Percentiles rank a stretch among this genome's conserved stretches.
Conservation (phyloP, 148 eudicot species). For the Rhododendron molle region DNA sequence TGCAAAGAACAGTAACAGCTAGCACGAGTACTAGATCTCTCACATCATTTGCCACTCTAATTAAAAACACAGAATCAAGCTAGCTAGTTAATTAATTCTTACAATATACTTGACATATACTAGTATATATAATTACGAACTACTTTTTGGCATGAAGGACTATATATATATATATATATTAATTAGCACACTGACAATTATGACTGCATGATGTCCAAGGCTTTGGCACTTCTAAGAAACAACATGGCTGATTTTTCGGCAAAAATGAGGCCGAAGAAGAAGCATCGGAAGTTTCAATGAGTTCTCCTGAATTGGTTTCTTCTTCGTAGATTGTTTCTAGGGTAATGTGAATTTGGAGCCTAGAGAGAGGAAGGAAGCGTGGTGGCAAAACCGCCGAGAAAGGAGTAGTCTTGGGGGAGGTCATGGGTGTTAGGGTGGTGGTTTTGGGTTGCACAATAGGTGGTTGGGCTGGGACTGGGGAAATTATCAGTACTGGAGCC, state of each 20-base stretch:
- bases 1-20: too few relatives aligned
- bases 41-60: too few relatives aligned
- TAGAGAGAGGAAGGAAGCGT: background rate
- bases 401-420: background rate
- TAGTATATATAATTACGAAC: too few relatives aligned
- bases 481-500: background rate
- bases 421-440: background rate
- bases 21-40: too few relatives aligned
- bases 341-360: conserved; percentile 5
- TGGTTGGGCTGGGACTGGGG: background rate
- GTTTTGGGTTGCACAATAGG: background rate
- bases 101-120: too few relatives aligned
- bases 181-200: background rate
- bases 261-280: background rate
- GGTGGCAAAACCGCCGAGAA: conserved; percentile 6
- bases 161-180: too few relatives aligned
- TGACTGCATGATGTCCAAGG: background rate
- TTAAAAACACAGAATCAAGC: too few relatives aligned
- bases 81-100: too few relatives aligned
- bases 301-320: background rate
- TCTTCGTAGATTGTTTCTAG: conserved; percentile 14
- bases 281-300: background rate
- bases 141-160: too few relatives aligned
- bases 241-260: background rate
- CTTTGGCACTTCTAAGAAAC: conserved; percentile 10